Evolutionary conservation across 148 eudicot species (phyloP), one percentile per base, ranked within the genome.

Genomic region (Camellia sinensis): DNA sequence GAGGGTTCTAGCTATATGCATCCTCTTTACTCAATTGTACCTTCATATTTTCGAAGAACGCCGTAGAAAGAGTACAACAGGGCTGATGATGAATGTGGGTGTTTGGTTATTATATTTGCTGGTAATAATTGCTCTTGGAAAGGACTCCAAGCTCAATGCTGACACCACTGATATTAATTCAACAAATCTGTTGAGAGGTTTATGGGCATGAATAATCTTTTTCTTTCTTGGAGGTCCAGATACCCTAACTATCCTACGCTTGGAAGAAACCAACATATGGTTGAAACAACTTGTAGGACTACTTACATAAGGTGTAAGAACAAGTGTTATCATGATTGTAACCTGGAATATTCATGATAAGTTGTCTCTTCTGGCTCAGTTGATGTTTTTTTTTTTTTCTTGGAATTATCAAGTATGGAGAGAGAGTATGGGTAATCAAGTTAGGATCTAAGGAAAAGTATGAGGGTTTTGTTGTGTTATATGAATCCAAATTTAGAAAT

Each of bases 61-160:
- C 10, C 14, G 4, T 63, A 37, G 62, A 4, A 73, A 56, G 19
- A 73, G 18, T 29, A 73, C 7, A 0, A 13, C 4, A 21, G 12
- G 14, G 6, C 9, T 14, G 48, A 14, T 37, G 63, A 6, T 15
- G 13, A 7, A 22, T 13, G 10, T 15, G 22, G 37, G 7, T 10
- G 62, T 40, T 37, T 73, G 46, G 64, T 73, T 56, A 8, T 46
- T 73, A 10, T 37, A 73, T 37, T 73, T 73, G 76, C 6, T 73
- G 22, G 76, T 48, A 73, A 40, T 48, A 13, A 73, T 73, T 29
- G 76, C 64, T 56, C 64, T 73, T 19, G 76, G 76, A 56, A 73
- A 73, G 76, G 63, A 54, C 64, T 73, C 76, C 63, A 73, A 73
- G 45, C 18, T 73, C 63, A 40, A 54, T 14, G 37, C 37, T 29